Evolutionary conservation across 345 rosid species (phyloP).

Genomic region (Boechera stricta): DNA sequence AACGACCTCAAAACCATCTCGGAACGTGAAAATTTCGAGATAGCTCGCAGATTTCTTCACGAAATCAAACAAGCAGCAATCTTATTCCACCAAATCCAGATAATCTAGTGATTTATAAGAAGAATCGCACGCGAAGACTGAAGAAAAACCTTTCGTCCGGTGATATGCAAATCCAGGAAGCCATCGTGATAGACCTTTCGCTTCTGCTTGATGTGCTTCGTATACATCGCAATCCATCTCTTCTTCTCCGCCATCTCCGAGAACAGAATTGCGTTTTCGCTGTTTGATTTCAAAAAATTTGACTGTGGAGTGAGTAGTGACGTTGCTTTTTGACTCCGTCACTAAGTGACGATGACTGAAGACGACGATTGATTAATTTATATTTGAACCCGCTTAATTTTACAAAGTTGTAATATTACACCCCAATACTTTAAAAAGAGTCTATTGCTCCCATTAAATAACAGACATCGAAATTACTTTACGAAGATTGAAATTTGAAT

Average conservation of each 20-base stretch:
- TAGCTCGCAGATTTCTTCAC: background rate
- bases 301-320: background rate
- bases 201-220: constrained; percentile 85
- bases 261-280: background rate
- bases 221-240: constrained; percentile 82
- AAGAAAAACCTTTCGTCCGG: constrained; percentile 60
- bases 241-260: constrained; percentile 51
- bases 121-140: background rate
- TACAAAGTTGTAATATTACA: background rate
- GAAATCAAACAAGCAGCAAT: background rate
- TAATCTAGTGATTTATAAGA: background rate
- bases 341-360: background rate
- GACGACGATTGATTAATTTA: background rate
- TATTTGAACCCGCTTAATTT: background rate
- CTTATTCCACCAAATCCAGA: background rate
- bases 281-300: constrained; percentile 2
- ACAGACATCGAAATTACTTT: background rate
- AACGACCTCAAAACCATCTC: constrained; percentile 12
- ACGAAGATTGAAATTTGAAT: background rate
- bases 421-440: background rate
- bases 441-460: background rate
- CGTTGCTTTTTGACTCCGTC: background rate
- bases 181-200: constrained; percentile 86
- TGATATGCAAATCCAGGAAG: constrained; percentile 57
- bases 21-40: too few species aligned